Conservation (phyloP, 768 basidiomycete genomes). For the Mycena olivaceomarginata region DNA sequence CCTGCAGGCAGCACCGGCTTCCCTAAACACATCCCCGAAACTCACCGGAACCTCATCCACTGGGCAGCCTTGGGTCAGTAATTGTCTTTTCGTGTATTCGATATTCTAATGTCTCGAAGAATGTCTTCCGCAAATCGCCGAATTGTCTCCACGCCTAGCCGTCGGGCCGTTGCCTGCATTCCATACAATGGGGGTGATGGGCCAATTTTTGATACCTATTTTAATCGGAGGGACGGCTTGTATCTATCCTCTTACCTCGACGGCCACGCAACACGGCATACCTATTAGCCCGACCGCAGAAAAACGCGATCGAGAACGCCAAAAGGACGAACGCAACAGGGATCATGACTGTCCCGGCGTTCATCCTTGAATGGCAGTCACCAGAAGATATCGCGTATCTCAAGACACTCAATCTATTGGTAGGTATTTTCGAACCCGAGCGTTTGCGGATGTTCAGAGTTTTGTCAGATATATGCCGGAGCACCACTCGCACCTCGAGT, state of each 20-base stretch:
- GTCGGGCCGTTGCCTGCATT: slow-evolving; percentile 60
- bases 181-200: slow-evolving; percentile 56
- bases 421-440: background rate
- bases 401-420: background rate
- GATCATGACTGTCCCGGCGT: slow-evolving; percentile 59
- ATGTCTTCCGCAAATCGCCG: background rate
- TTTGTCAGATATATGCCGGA: background rate
- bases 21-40: slow-evolving; percentile 30
- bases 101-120: background rate
- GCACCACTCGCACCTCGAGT: background rate
- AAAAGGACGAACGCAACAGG: slow-evolving; percentile 50
- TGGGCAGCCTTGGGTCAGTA: background rate
- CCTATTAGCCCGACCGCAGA: slow-evolving; percentile 62
- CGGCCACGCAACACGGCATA: slow-evolving; percentile 37
- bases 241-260: slow-evolving; percentile 58
- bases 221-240: slow-evolving; percentile 47
- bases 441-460: background rate
- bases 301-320: slow-evolving; percentile 59
- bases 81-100: background rate
- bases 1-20: slow-evolving; percentile 36
- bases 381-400: slow-evolving; percentile 52
- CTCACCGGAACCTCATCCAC: slow-evolving; percentile 23
- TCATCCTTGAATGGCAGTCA: slow-evolving; percentile 63
- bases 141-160: slow-evolving; percentile 26
- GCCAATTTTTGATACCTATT: slow-evolving; percentile 56